Base-by-base conservation (phyloP, 2,329 filamentous ascomycete species). In the Pestalotiopsis sp. region DNA sequence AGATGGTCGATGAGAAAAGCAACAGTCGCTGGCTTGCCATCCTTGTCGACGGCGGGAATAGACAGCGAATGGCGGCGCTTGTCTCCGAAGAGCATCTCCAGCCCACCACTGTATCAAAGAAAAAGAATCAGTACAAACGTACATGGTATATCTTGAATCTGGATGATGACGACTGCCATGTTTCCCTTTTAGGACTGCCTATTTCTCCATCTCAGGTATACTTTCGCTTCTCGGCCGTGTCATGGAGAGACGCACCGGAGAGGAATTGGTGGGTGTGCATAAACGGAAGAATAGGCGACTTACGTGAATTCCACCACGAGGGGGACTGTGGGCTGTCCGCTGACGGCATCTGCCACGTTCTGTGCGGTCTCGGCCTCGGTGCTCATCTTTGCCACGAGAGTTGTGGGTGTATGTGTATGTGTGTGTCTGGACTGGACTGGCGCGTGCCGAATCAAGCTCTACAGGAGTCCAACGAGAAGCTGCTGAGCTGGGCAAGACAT, bases 81-180 rank as follows among this genome's bases (percentile, higher is more conserved):
- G 78, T 97, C 92, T 39, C 91, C 90, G 82, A 99, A 99, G 72
- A 99, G 91, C 84, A 97, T 92, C 83, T 99, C 96, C 20, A 99
- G 88, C 25, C 96, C 96, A 71, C 96, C 96, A 72, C 96, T 95
- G 74, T 61, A 64, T 25, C 61, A 23, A 49, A 6, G 9, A 59
- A 67, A n/a, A 23, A 31, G 31, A 36, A 49, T 31, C 57, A 49
- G 39, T 39, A 49, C 23, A 41, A 23, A 23, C 39, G 12, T 9
- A 20, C 17, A 12, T 12, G 17, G 62, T 39, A 49, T 65, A 31
- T 27, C 7, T 20, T n/a, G 39, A 20, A 13, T 17, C 20, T 20
- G n/a, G 14, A 17, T 52, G 25, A 41, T 41, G 64, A 25, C 12
- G 52, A 56, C 25, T 38, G 49, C 45, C 25, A 20, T 58, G 27